Percentiles rank a stretch among this genome's conserved stretches.
Evolutionary conservation across 495 filamentous ascomycete genomes (phyloP).

Genomic region (Aspergillus heteromorphus): DNA sequence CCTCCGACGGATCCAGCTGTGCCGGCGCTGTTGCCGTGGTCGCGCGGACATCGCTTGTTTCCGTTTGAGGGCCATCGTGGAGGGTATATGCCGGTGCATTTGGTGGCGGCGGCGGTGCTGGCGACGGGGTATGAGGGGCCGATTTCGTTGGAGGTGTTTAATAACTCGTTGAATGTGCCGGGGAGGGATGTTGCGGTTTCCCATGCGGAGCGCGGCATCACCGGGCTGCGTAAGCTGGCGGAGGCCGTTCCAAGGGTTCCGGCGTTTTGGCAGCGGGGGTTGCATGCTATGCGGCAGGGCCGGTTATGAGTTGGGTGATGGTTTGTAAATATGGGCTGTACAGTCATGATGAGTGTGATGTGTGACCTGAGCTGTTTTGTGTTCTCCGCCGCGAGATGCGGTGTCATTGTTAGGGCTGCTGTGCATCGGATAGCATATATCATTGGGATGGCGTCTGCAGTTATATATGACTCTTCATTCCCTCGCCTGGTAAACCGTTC

Average conservation of each 20-base stretch:
- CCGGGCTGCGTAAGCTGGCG: constrained; percentile 12
- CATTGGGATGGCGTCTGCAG: no score
- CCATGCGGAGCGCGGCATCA: constrained; percentile 25
- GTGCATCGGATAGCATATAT: no score
- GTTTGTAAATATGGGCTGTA: neutral
- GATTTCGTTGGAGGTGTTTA: constrained; percentile 63
- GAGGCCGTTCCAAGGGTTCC: constrained; percentile 11
- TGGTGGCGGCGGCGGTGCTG: constrained; percentile 56
- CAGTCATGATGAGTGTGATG: neutral
- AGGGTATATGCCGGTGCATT: constrained; percentile 58
- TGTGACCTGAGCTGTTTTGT: no score
- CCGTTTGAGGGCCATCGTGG: constrained; percentile 45
- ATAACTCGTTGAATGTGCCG: constrained; percentile 21
- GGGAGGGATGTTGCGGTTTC: constrained; percentile 9
- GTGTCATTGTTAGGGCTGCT: no score
- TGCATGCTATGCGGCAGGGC: neutral
- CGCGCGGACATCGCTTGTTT: constrained; percentile 42
- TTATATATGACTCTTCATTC: no score
- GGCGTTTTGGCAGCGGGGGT: constrained; percentile 12
- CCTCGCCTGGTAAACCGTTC: no score
- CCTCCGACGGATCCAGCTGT: constrained; percentile 17
- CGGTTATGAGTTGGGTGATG: neutral
- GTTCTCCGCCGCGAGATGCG: no score
- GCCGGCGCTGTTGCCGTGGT: constrained; percentile 29
- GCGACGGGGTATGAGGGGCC: constrained; percentile 57